Evolutionary conservation across 2,329 filamentous ascomycete species (phyloP).

Genomic region (Lachnellula arida): DNA sequence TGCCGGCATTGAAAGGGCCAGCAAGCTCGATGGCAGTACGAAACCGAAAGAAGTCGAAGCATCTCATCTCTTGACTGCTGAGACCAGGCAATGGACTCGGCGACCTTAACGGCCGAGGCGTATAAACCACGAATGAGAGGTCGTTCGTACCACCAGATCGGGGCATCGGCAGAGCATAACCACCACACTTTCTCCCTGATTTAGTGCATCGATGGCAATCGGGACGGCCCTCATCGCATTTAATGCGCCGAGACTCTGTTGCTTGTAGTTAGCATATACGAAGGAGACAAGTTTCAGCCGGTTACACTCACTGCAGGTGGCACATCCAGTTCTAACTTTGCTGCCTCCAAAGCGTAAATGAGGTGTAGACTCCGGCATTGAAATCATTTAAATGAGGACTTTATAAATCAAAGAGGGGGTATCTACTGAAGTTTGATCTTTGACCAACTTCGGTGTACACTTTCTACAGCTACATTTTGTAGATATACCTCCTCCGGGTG

Average conservation of each 20-base stretch:
- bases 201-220: constrained; percentile 10
- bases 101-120: background rate
- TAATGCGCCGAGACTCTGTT: constrained; percentile 9
- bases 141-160: background rate
- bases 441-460: no score
- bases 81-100: background rate
- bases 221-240: constrained; percentile 16
- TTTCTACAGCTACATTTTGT: no score
- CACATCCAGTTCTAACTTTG: background rate
- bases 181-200: constrained; percentile 16
- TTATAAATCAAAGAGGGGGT: no score
- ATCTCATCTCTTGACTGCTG: constrained; percentile 25
- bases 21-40: constrained; percentile 57
- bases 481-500: no score
- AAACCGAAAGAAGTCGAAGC: constrained; percentile 55
- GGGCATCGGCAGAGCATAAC: constrained; percentile 3
- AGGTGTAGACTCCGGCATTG: background rate
- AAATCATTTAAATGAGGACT: background rate
- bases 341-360: background rate
- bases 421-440: no score
- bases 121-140: background rate
- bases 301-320: background rate
- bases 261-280: background rate
- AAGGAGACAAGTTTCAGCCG: background rate
- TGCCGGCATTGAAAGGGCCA: constrained; percentile 58